Evolutionary conservation across 371 early-diverging fungal genomes (phyloP), one percentile per base, ranked within the genome.

Genomic region (Mortierella sp.): DNA sequence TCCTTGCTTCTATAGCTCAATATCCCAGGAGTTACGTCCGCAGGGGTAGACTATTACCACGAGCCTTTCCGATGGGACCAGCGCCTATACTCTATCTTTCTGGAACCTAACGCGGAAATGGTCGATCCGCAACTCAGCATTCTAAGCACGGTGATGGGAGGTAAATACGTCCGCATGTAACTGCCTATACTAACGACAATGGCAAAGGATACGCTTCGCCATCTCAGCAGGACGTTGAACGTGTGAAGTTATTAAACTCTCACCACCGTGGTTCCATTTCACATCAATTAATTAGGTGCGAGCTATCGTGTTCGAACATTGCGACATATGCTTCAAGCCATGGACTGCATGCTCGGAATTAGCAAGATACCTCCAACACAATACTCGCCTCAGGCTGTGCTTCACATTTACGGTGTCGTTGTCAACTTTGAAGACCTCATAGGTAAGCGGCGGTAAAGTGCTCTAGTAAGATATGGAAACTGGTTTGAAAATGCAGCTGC

Each of bases 61-160:
- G 95, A 95, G 80, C 95, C 95, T 26, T 95, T 95, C 54, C 88
- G 95, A 14, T 95, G 95, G 95, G 95, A 95, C 75, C 95, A 95
- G 75, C 87, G 93, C 5, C 83, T 95, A 37, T 89, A 87, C 53
- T 90, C 94, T 13, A 84, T 95, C 44, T 82, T 93, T 54, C 78
- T 94, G 44, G 88, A 89, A 69, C 92, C 92, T 14, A 85, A 89
- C 11, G 78, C 81, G 10, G 89, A 88, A 40, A 44, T 70, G n/a
- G 85, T 90, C 71, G 90, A 92, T 73, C 86, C 84, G 37, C 90
- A 91, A 76, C 86, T 94, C 44, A 78, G 81, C 50, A 82, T 90
- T 13, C 92, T 95, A 90, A 91, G 93, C 78, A 79, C 86, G n/a
- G 93, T 91, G 5, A 94, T 92, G 93, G 91, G 93, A 69, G 94